Evolutionary conservation across 192 early-diverging fungal species (phyloP), one percentile per base, ranked within the genome.

Genomic region (Phlyctochytrium planicorne): DNA sequence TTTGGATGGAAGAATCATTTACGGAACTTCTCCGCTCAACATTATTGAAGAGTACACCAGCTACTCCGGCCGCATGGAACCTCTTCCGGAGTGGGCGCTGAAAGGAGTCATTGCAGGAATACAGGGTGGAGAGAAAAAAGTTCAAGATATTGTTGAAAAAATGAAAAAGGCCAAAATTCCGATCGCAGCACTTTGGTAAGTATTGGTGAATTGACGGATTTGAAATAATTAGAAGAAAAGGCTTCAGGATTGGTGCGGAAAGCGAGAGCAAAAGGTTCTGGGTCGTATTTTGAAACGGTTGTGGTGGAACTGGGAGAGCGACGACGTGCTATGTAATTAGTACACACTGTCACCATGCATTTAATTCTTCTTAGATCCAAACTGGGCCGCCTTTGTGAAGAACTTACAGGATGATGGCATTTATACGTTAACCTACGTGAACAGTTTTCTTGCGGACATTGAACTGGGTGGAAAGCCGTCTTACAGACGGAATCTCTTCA

Each of bases 241-340:
- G 40, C 40, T 79, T 12, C 53, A 76, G 27, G 78, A 79, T 35
- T 79, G 78, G 76, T 72, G 67, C 24, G 78, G 78, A 2, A 33
- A 64, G 59, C 59, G 70, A 17, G 34, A 63, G 2, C 68, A 76
- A 36, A 63, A 76, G n/a, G 50, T 53, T 16, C 55, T 64, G 27
- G 63, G 52, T 16, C 34, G 25, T 24, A 34, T 65, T 36, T 34
- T 76, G n/a, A 66, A 60, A 40, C 50, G 73, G 14, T 55, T 77
- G 12, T 77, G 75, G 75, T 75, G 74, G 75, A 76, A 78, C 36
- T 78, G 76, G 76, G 75, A 78, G 37, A 71, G 36, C 55, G 75
- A 78, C 57, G 33, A 59, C 53, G 68, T 23, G 0, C 40, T 57
- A 25, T 78, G 2, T 78, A 78, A 60, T 64, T 69, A n/a, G 10